Base-by-base conservation (phyloP, 2,329 filamentous ascomycete species). In the Colletotrichum sansevieriae region DNA sequence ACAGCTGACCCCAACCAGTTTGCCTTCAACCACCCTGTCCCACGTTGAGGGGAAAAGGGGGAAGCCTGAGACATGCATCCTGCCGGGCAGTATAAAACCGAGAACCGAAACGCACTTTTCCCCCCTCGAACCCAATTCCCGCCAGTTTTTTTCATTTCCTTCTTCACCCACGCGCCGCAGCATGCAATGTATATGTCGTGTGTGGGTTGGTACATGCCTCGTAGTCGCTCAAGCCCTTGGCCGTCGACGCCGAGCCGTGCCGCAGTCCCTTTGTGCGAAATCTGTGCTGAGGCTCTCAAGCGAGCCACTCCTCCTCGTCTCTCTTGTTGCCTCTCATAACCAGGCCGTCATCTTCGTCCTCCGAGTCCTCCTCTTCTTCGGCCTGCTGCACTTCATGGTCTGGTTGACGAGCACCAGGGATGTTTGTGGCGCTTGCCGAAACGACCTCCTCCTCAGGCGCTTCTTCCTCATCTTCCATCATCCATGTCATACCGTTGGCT, bases 401-500 rank as follows among this genome's bases (percentile, higher is more conserved):
- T 10, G 37, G 39, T 20, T 58, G 65, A 25, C 54, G 65, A 76
- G 77, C 66, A 76, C 70, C 60, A 78, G 60, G 60, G 10, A 56
- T 46, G 11, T 56, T 46, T 1, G 58, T 44, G 18, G 44, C 58
- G 10, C 33, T 22, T 4, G 13, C 55, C 10, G 46, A 15, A 39
- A 15, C 35, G 3, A 22, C 43, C 25, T 66, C 79, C 18, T 79
- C 78, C 8, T 77, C 79, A 39, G 73, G 76, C 25, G 75, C 76
- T 11, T 52, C 49, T n/a, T 76, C 76, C 15, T 83, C 83, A 44
- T 84, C 84, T 11, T 85, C 85, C 49, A 86, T 77, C 95, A 98
- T 98, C 96, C 96, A 99, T 15, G 92, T 93, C 76, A 96, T 82
- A 5, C 95, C 95, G 77, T 98, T 98, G 37, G 94, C 94, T 74